A percentile compares a stretch with the other conserved stretches of the same genome.
Evolutionary conservation across 257 asterid species (phyloP).

Genomic region (Rauvolfia tetraphylla): DNA sequence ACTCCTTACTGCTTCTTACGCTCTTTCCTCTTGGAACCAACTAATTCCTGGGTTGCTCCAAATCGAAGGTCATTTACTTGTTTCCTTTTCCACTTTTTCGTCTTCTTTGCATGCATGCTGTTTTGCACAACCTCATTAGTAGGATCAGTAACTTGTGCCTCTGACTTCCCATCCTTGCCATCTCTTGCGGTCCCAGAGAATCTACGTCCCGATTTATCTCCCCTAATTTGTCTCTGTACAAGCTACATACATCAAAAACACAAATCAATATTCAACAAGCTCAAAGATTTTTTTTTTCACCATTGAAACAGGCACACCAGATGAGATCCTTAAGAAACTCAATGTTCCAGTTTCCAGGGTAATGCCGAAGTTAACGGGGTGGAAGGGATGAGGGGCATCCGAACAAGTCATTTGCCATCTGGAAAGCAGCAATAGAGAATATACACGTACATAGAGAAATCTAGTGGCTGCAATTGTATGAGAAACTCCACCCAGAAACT

Average conservation of each 20-base stretch:
- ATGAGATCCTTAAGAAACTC: not conserved
- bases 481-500: not conserved
- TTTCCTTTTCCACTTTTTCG: slow-evolving; percentile 57
- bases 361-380: not conserved
- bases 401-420: not conserved
- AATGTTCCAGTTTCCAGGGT: not conserved
- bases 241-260: slow-evolving; percentile 9
- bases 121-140: slow-evolving; percentile 22
- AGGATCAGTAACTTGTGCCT: slow-evolving; percentile 17
- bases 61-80: slow-evolving; percentile 75
- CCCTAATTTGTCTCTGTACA: slow-evolving; percentile 35
- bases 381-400: not conserved
- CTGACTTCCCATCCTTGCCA: slow-evolving; percentile 33
- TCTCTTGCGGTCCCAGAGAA: slow-evolving; percentile 38
- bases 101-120: slow-evolving; percentile 41
- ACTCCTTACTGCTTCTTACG: slow-evolving; percentile 73
- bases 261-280: slow-evolving; percentile 7
- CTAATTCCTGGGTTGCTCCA: slow-evolving; percentile 35
- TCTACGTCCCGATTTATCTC: slow-evolving; percentile 30
- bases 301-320: not conserved
- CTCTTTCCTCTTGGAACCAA: slow-evolving; percentile 62
- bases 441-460: not conserved
- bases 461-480: not conserved
- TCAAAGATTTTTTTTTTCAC: not conserved
- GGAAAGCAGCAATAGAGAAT: not conserved